phyloP scores from a whole-genome alignment of 768 basidiomycete species.

The Kwoniella heveanensis region DNA sequence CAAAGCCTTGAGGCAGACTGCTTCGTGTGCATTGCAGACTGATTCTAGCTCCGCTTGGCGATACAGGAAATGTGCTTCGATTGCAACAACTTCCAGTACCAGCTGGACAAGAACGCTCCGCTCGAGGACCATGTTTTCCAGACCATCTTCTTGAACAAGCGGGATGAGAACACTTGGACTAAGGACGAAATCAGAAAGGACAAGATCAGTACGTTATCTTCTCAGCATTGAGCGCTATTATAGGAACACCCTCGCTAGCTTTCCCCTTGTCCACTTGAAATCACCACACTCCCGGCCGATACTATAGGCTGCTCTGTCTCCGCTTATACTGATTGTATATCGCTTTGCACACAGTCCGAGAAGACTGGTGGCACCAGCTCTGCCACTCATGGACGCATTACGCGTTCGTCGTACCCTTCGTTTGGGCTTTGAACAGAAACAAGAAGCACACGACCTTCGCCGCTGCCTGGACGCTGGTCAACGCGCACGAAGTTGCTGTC shows the following conservation, averaged over 20 bases:
- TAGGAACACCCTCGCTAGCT: no score
- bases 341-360: constrained; percentile 39
- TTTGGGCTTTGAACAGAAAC: constrained; percentile 56
- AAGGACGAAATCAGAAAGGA: constrained; percentile 57
- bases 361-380: constrained; percentile 58
- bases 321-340: no score
- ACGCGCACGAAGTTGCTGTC: constrained; percentile 57
- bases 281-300: no score
- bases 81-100: constrained; percentile 54
- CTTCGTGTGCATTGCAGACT: no score
- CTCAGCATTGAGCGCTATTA: no score
- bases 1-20: no score
- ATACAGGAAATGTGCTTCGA: constrained; percentile 57
- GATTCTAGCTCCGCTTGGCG: constrained; percentile 5
- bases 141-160: constrained; percentile 59
- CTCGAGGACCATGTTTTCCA: constrained; percentile 58
- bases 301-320: no score
- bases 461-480: constrained; percentile 58
- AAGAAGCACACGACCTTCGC: constrained; percentile 55
- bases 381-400: constrained; percentile 55
- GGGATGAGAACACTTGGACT: constrained; percentile 56
- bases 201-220: constrained; percentile 55
- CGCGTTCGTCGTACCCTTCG: constrained; percentile 56
- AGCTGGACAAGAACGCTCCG: constrained; percentile 50
- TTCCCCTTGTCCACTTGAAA: neutral